These are phyloP conservation scores for Hypoxylon sp. DNA, from an alignment of 2,329 filamentous ascomycete species.

Conservation along the genomic window DNA sequence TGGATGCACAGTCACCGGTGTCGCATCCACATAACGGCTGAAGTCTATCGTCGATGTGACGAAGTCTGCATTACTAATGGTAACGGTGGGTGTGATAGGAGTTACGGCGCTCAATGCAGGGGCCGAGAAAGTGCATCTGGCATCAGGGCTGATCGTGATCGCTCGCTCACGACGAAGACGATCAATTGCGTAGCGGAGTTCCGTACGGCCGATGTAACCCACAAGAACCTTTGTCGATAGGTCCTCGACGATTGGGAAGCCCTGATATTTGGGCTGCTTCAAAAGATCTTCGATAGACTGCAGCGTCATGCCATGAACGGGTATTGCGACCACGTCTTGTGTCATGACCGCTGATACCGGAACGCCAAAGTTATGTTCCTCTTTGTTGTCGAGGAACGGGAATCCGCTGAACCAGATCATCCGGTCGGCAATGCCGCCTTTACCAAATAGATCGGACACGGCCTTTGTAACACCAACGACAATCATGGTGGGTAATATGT, in stretches of 20 bases:
- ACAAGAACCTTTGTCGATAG: constrained; percentile 77
- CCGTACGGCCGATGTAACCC: constrained; percentile 93
- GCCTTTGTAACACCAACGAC: constrained; percentile 97
- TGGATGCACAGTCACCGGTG: constrained; percentile 91
- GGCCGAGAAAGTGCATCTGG: constrained; percentile 80
- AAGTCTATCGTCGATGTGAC: constrained; percentile 78
- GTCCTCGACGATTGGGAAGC: constrained; percentile 91
- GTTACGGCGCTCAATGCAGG: constrained; percentile 54
- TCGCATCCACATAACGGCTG: constrained; percentile 87
- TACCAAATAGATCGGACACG: constrained; percentile 90
- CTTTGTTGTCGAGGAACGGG: constrained; percentile 96
- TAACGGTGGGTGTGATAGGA: constrained; percentile 61
- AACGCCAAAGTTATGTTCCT: constrained; percentile 96
- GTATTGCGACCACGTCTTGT: constrained; percentile 78
- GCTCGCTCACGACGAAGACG: constrained; percentile 77
- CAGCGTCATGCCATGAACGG: constrained; percentile 79
- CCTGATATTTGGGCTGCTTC: constrained; percentile 84
- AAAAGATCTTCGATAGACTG: constrained; percentile 83
- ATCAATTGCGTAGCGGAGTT: constrained; percentile 90
- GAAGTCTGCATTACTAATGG: constrained; percentile 71
- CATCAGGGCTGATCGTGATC: constrained; percentile 69
- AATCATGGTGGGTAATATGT: constrained; percentile 98
- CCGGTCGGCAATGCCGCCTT: constrained; percentile 94
- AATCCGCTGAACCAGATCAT: constrained; percentile 99
- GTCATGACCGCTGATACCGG: constrained; percentile 94